phyloP scores from a whole-genome alignment of 2,329 filamentous ascomycete genomes.

The Lecanicillium sp. region DNA sequence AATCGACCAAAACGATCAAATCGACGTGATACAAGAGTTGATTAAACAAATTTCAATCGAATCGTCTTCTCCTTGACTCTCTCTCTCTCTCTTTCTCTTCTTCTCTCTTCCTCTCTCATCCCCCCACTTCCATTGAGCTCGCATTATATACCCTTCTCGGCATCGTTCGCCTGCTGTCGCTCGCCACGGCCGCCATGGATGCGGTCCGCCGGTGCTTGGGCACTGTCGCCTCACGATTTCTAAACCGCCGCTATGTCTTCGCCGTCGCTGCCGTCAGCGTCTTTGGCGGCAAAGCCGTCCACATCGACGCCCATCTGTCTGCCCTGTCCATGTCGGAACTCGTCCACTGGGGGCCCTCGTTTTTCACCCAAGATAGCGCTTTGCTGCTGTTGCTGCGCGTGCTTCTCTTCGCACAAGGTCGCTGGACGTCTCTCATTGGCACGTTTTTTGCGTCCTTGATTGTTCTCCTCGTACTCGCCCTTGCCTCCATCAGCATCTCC shows the following conservation, averaged over 20 bases:
- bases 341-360: slow-evolving; percentile 8
- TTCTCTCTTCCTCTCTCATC: too few species aligned
- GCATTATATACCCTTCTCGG: too few species aligned
- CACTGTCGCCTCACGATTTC: slow-evolving; percentile 6
- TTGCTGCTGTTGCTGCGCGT: slow-evolving; percentile 7
- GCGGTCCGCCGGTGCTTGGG: slow-evolving; percentile 2
- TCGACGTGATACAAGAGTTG: too few species aligned
- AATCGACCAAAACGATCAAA: too few species aligned
- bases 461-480: slow-evolving; percentile 6
- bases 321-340: slow-evolving; percentile 8
- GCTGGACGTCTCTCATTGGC: background rate
- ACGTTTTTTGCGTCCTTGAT: slow-evolving; percentile 3
- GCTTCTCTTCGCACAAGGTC: slow-evolving; percentile 5
- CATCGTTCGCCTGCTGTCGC: too few species aligned
- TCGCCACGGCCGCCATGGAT: slow-evolving; percentile 1
- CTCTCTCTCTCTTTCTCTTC: too few species aligned
- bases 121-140: too few species aligned
- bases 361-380: slow-evolving; percentile 8
- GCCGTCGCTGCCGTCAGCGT: slow-evolving; percentile 9
- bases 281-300: slow-evolving; percentile 9
- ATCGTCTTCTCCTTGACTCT: too few species aligned
- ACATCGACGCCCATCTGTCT: slow-evolving; percentile 9
- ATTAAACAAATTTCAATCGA: too few species aligned
- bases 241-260: slow-evolving; percentile 9
- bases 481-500: slow-evolving; percentile 17